phyloP scores from a whole-genome alignment of 257 asterid genomes.

The Striga asiatica region DNA sequence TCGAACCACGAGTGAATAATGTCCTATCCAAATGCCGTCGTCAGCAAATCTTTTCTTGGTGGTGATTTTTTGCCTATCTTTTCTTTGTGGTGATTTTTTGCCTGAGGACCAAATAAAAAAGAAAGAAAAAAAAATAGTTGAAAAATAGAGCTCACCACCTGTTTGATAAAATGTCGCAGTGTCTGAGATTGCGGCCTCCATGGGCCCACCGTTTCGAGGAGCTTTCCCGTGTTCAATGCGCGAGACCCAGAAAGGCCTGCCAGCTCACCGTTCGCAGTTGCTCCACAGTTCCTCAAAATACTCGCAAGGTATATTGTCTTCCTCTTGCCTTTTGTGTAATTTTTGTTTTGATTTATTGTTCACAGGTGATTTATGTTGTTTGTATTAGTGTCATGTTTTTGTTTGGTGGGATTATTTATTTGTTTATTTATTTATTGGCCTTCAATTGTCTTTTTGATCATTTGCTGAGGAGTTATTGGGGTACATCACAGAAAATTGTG shows the following conservation, averaged over 20 bases:
- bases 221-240: conserved; percentile 12
- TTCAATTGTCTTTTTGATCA: not conserved
- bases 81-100: not conserved
- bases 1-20: too few species aligned
- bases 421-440: too few species aligned
- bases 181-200: conserved; percentile 20
- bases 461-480: too few species aligned
- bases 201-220: conserved; percentile 13
- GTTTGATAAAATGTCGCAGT: conserved; percentile 37
- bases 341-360: not conserved
- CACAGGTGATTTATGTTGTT: not conserved
- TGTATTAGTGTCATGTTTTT: not conserved
- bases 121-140: too few species aligned
- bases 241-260: conserved; percentile 15
- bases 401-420: not conserved
- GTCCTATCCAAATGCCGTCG: too few species aligned
- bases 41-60: too few species aligned
- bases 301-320: conserved; percentile 22
- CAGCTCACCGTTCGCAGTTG: conserved; percentile 28
- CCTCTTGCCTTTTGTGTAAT: not conserved
- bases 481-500: too few species aligned
- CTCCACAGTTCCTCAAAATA: conserved; percentile 23
- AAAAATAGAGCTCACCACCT: not conserved
- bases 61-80: too few species aligned
- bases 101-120: not conserved